These are phyloP conservation scores for Pseudoturritis turrita DNA, from an alignment of 345 rosid species.

Conservation along the genomic window DNA sequence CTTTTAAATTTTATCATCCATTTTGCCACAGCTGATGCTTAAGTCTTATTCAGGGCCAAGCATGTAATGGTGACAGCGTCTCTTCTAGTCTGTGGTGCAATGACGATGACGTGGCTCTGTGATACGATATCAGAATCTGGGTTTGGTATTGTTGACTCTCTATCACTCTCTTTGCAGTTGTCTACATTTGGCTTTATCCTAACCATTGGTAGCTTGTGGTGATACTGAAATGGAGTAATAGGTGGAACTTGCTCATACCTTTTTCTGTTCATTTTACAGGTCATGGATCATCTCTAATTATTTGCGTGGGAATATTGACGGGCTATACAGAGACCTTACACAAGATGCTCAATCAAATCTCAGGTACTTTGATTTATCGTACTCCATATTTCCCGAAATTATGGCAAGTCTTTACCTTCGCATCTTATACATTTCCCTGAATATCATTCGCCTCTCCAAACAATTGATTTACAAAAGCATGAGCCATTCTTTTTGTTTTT, in stretches of 20 bases:
- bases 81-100: constrained; percentile 90
- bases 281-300: constrained; percentile 85
- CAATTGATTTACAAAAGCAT: not conserved
- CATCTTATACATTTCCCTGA: not conserved
- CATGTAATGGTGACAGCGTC: constrained; percentile 76
- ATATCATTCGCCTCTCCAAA: not conserved
- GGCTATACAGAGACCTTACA: constrained; percentile 86
- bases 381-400: not conserved
- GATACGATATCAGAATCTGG: constrained; percentile 95
- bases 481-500: not conserved
- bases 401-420: not conserved
- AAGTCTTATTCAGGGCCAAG: constrained; percentile 54
- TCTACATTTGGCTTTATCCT: not conserved
- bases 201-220: not conserved
- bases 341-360: constrained; percentile 86
- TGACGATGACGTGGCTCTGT: constrained; percentile 92
- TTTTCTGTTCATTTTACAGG: constrained; percentile 49
- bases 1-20: not conserved
- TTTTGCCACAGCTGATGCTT: not conserved
- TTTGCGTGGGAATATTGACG: constrained; percentile 91
- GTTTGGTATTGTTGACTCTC: constrained; percentile 53
- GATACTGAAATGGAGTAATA: not conserved
- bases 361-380: constrained; percentile 45
- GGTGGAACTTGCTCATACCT: not conserved
- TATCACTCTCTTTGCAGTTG: not conserved